phyloP scores from a whole-genome alignment of 306 rosid genomes.

The Malus asiatica region DNA sequence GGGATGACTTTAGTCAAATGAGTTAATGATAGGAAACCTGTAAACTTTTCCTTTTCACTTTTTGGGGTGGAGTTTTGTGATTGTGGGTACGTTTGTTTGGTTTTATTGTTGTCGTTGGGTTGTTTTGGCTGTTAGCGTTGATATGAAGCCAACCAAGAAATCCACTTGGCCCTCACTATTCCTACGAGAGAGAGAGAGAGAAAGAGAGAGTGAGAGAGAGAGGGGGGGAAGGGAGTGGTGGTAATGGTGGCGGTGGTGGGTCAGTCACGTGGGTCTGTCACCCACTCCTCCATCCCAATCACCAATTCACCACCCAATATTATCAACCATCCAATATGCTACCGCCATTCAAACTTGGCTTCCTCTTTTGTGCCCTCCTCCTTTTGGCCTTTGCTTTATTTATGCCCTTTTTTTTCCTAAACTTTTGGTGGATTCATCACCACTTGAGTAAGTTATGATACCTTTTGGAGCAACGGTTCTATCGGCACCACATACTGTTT shows the following conservation, averaged over 20 bases:
- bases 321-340: constrained; percentile 21
- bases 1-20: constrained; percentile 45
- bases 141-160: constrained; percentile 70
- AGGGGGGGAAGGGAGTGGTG: constrained; percentile 1
- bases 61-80: constrained; percentile 19
- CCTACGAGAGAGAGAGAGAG: neutral
- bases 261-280: constrained; percentile 71
- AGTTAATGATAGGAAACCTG: constrained; percentile 57
- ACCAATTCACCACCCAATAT: constrained; percentile 1
- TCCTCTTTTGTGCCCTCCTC: constrained; percentile 9
- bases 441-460: constrained; percentile 29
- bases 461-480: constrained; percentile 9
- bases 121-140: constrained; percentile 85
- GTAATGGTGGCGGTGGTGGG: constrained; percentile 29
- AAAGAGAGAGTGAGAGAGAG: neutral
- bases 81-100: constrained; percentile 36
- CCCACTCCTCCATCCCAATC: constrained; percentile 47
- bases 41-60: constrained; percentile 13
- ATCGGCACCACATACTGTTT: constrained; percentile 3
- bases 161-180: constrained; percentile 29
- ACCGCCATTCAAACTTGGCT: constrained; percentile 31
- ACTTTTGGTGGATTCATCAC: constrained; percentile 42
- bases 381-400: constrained; percentile 1
- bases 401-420: constrained; percentile 30
- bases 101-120: constrained; percentile 35